phyloP scores from a whole-genome alignment of 129 eudicot species.

The Ambrosia trifida region DNA sequence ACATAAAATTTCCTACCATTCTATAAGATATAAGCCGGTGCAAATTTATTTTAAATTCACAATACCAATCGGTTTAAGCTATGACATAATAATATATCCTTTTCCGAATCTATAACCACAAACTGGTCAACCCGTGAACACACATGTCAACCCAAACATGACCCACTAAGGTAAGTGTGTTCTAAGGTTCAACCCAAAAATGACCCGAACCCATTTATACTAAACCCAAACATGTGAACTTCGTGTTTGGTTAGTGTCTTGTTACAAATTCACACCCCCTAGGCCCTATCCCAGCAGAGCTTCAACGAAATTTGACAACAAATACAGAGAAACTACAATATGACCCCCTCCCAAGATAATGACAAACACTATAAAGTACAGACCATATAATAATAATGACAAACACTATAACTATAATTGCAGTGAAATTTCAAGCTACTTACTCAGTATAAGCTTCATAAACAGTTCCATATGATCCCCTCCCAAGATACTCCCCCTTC shows the following conservation, averaged over 20 bases:
- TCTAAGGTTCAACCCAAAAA: background rate
- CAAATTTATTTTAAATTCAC: background rate
- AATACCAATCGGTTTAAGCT: background rate
- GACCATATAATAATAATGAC: background rate
- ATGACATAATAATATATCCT: background rate
- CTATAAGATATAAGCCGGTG: background rate
- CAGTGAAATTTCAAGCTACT: slow-evolving; percentile 15
- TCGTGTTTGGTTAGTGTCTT: too few species aligned
- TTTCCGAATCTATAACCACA: background rate
- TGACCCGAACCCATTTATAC: background rate
- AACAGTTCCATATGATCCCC: slow-evolving; percentile 77
- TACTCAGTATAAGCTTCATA: slow-evolving; percentile 72
- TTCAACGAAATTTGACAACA: background rate
- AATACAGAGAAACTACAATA: background rate
- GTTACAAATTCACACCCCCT: too few species aligned
- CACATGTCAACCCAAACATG: background rate
- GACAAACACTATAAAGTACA: too few species aligned
- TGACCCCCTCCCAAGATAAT: too few species aligned
- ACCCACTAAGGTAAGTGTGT: background rate
- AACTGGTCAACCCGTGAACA: background rate
- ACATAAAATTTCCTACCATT: background rate
- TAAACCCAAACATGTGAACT: background rate
- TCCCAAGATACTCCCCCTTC: slow-evolving; percentile 66
- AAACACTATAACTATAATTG: background rate
- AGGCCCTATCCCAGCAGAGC: background rate